These are phyloP conservation scores for Murraya paniculata DNA, from an alignment of 345 rosid genomes.

Conservation along the genomic window DNA sequence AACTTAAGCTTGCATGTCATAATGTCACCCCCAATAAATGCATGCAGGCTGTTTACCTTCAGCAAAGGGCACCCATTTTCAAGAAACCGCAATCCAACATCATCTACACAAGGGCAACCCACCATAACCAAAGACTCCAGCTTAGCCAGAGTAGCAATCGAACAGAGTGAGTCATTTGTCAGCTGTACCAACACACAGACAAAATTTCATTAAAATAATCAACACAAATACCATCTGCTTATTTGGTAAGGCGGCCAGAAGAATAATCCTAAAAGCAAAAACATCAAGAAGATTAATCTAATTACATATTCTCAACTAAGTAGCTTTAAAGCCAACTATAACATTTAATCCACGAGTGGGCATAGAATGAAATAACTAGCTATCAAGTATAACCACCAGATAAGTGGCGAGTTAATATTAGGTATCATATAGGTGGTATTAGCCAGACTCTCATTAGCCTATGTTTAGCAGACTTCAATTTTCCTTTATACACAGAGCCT, in stretches of 20 bases:
- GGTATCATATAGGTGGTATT: too few relatives aligned
- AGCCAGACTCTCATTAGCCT: not conserved
- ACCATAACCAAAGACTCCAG: slow-evolving; percentile 64
- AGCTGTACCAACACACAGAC: slow-evolving; percentile 46
- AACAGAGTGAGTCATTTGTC: slow-evolving; percentile 61
- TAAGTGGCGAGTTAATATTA: too few relatives aligned
- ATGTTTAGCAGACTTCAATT: not conserved
- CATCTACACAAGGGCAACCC: slow-evolving; percentile 61
- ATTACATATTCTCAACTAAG: not conserved
- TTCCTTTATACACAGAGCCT: not conserved
- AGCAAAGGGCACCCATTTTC: slow-evolving; percentile 63
- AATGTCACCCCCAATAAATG: not conserved
- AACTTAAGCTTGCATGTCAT: not conserved
- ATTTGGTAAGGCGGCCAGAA: not conserved
- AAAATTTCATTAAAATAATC: not conserved
- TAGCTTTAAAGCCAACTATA: not conserved
- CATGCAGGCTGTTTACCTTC: slow-evolving; percentile 40
- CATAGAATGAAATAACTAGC: not conserved
- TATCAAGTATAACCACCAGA: not conserved
- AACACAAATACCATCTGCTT: not conserved
- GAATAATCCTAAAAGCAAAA: not conserved
- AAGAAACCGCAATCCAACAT: slow-evolving; percentile 57
- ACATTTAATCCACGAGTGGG: not conserved
- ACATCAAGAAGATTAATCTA: not conserved
- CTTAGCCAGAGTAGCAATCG: slow-evolving; percentile 58